These are phyloP conservation scores for Penicillium brasilianum DNA, from an alignment of 2,329 filamentous ascomycete genomes.

Conservation along the genomic window DNA sequence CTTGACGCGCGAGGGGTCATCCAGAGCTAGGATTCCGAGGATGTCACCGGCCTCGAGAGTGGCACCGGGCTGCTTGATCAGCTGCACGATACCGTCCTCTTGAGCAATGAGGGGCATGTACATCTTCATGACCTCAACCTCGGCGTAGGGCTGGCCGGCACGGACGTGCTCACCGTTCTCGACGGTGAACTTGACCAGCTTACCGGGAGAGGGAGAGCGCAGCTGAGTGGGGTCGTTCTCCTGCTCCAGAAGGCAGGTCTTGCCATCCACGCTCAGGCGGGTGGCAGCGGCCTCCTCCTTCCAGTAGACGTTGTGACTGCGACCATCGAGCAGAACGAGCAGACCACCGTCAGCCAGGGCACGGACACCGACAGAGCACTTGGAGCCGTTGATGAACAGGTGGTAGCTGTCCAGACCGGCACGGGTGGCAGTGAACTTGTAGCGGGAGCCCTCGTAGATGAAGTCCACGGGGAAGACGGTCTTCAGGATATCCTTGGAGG, in stretches of 20 bases:
- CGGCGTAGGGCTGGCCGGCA: slow-evolving; percentile 90
- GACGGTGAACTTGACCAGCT: slow-evolving; percentile 96
- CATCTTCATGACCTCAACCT: slow-evolving; percentile 99
- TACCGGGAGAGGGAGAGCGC: slow-evolving; percentile 90
- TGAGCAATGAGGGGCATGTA: slow-evolving; percentile 97
- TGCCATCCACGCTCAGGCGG: slow-evolving; percentile 93
- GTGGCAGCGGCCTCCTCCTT: slow-evolving; percentile 98
- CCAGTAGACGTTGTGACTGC: slow-evolving; percentile 99
- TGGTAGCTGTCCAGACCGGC: slow-evolving; percentile 94
- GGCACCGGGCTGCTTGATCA: slow-evolving; percentile 99
- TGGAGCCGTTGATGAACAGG: slow-evolving; percentile 98
- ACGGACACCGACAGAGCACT: slow-evolving; percentile 90
- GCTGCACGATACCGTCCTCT: slow-evolving; percentile 93
- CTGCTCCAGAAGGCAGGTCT: slow-evolving; percentile 96
- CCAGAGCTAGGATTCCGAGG: slow-evolving; percentile 92
- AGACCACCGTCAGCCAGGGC: slow-evolving; percentile 93
- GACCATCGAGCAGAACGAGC: slow-evolving; percentile 84
- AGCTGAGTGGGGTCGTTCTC: slow-evolving; percentile 99
- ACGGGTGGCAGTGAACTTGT: slow-evolving; percentile 97
- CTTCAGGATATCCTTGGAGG: slow-evolving; percentile 94
- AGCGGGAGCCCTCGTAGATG: slow-evolving; percentile 94
- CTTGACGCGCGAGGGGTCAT: slow-evolving; percentile 95
- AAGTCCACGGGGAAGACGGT: slow-evolving; percentile 98
- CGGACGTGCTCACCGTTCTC: slow-evolving; percentile 93
- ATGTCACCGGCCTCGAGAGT: slow-evolving; percentile 98